Evolutionary conservation across 495 filamentous ascomycete genomes (phyloP), one percentile per base, ranked within the genome.

Genomic region (Aspergillus indologenus): DNA sequence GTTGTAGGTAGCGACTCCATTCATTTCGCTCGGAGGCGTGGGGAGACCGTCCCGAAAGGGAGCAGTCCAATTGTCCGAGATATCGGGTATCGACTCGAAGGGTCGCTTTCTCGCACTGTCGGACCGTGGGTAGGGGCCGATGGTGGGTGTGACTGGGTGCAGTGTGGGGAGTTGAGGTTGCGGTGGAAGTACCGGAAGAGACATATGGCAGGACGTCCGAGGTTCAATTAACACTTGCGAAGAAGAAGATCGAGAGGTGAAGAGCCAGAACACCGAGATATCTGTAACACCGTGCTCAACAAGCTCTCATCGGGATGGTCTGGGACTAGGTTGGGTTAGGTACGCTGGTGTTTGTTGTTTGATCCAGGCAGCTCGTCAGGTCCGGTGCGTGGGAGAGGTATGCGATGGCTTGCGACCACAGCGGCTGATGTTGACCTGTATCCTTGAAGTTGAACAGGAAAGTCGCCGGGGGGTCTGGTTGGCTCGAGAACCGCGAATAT

Each of bases 21-120:
- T 78, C 80, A 82, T 82, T 47, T 82, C 80, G 73, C 59, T 65
- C 20, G 78, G 79, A 61, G 79, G 78, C 23, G 79, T 81, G 14
- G 75, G 78, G 42, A 81, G 68, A 68, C 79, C 80, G 76, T 77
- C 73, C 61, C 73, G 69, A 23, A 75, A 71, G 52, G 75, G 69
- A 72, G 71, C 69, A 62, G 74, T 73, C 70, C 71, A 72, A 61
- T 53, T 50, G 19, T 65, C 66, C 45, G 68, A 56, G 34, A 57
- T 44, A 34, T 70, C 61, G 23, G 53, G 42, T 42, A 58, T 29
- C 54, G 68, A 46, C 62, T 72, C 42, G 53, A 56, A 14, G 53
- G 53, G 23, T 46, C 34, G 57, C 56, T 63, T 61, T 29, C 47
- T 65, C 47, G 48, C 57, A 63, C 56, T 64, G 19, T 63, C 60